Percentiles rank a stretch among this genome's conserved stretches.
Conservation (phyloP, 129 eudicot species). For the Flaveria bidentis region DNA sequence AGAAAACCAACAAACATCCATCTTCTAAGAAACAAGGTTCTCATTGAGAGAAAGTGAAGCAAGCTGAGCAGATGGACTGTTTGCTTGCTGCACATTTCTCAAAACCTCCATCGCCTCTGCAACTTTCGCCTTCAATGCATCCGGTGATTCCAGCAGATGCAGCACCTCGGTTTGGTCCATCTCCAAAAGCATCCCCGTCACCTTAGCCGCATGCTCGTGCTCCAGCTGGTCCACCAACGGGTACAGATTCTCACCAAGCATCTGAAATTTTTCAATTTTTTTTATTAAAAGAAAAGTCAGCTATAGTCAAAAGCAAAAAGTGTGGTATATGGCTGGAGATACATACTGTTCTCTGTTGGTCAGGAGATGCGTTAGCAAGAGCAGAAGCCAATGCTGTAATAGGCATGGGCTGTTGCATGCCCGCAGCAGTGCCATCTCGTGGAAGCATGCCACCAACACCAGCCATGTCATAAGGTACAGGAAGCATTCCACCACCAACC, state of each 20-base stretch:
- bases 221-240: conserved; percentile 85
- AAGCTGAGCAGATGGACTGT: conserved; percentile 57
- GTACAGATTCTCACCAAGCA: conserved; percentile 81
- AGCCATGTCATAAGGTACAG: conserved; percentile 71
- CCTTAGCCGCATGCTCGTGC: conserved; percentile 87
- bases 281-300: not conserved
- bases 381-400: conserved; percentile 78
- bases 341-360: conserved; percentile 72
- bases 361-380: conserved; percentile 81
- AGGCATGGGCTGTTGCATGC: conserved; percentile 67
- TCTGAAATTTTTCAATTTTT: conserved; percentile 30
- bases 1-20: not conserved
- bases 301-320: not conserved
- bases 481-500: conserved; percentile 60
- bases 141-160: conserved; percentile 83
- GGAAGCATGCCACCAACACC: conserved; percentile 57
- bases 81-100: conserved; percentile 50
- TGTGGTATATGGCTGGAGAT: not conserved
- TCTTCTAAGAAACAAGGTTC: conserved; percentile 57
- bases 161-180: conserved; percentile 88
- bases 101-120: conserved; percentile 85
- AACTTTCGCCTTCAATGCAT: conserved; percentile 75
- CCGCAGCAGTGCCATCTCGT: conserved; percentile 46
- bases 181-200: conserved; percentile 86
- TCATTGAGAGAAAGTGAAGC: conserved; percentile 65